Conservation (phyloP, 768 basidiomycete species). For the Termitomyces sp. region DNA sequence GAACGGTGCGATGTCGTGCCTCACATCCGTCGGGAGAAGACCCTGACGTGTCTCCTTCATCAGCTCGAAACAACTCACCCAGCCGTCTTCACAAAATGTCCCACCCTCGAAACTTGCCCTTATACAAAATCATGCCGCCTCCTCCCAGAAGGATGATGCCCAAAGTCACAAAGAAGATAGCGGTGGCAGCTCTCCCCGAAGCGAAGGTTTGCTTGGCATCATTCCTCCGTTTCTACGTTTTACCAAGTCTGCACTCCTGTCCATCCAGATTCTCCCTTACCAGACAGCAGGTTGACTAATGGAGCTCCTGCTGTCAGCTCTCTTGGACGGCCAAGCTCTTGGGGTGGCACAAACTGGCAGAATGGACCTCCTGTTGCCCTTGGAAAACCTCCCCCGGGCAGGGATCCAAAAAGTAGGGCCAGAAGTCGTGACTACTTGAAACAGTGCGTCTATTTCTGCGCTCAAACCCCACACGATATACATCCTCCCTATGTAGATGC, state of each 20-base stretch:
- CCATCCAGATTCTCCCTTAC: constrained; percentile 62
- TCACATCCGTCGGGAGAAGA: constrained; percentile 9
- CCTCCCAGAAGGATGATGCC: constrained; percentile 66
- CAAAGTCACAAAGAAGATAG: constrained; percentile 75
- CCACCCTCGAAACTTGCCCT: constrained; percentile 62
- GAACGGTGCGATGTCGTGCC: constrained; percentile 66
- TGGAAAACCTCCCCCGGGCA: constrained; percentile 71
- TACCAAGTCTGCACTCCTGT: constrained; percentile 8
- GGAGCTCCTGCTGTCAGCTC: constrained; percentile 43
- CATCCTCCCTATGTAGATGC: constrained; percentile 47
- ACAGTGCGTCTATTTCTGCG: constrained; percentile 52
- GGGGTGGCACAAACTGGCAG: constrained; percentile 45
- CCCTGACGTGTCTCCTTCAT: constrained; percentile 29
- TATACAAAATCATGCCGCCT: constrained; percentile 47
- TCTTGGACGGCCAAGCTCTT: constrained; percentile 48
- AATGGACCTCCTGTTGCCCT: constrained; percentile 41
- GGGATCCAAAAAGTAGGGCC: constrained; percentile 94
- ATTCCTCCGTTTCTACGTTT: constrained; percentile 2
- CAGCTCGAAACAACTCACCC: constrained; percentile 78
- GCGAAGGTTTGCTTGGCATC: constrained; percentile 53
- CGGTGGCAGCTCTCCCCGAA: constrained; percentile 77
- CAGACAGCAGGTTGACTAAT: constrained; percentile 62
- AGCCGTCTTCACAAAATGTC: constrained; percentile 49
- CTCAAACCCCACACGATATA: constrained; percentile 8
- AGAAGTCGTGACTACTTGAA: constrained; percentile 95